Evolutionary conservation across 169 alveolate species (phyloP).

Genomic region (Cryptosporidium sp.): DNA sequence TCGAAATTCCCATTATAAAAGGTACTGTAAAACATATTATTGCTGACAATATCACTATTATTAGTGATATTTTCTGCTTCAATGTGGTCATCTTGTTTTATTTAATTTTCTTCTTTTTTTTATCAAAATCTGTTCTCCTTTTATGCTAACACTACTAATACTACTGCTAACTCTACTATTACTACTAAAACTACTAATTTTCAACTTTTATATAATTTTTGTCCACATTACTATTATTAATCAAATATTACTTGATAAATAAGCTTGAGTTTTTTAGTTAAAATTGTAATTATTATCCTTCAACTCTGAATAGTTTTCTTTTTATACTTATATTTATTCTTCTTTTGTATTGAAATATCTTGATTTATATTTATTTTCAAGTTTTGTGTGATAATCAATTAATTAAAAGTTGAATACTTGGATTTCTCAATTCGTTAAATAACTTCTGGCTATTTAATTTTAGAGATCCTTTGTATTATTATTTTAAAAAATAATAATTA

Average conservation of each 20-base stretch:
- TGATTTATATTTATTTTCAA: background rate
- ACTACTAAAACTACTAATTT: background rate
- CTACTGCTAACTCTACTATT: background rate
- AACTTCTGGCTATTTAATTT: background rate
- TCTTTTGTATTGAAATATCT: background rate
- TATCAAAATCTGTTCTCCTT: background rate
- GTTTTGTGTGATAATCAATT: background rate
- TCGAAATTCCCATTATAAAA: slow-evolving; percentile 58
- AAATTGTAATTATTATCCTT: background rate
- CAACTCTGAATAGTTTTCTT: background rate
- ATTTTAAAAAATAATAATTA: no score
- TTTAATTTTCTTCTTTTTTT: background rate
- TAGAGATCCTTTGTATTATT: background rate
- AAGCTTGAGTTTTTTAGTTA: background rate
- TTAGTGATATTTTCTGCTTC: slow-evolving; percentile 36
- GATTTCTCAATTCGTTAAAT: background rate
- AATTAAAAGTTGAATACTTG: background rate
- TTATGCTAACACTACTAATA: background rate
- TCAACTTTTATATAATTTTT: background rate
- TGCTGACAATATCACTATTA: slow-evolving; percentile 41
- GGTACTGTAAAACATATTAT: slow-evolving; percentile 26
- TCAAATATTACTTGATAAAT: background rate
- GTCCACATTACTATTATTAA: slow-evolving; percentile 5
- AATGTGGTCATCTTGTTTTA: slow-evolving; percentile 5
- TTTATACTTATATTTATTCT: background rate